Percentiles rank a stretch among this genome's conserved stretches.
phyloP scores from a whole-genome alignment of 1,284 basidiomycete species.

The Cutaneotrichosporon sp. region DNA sequence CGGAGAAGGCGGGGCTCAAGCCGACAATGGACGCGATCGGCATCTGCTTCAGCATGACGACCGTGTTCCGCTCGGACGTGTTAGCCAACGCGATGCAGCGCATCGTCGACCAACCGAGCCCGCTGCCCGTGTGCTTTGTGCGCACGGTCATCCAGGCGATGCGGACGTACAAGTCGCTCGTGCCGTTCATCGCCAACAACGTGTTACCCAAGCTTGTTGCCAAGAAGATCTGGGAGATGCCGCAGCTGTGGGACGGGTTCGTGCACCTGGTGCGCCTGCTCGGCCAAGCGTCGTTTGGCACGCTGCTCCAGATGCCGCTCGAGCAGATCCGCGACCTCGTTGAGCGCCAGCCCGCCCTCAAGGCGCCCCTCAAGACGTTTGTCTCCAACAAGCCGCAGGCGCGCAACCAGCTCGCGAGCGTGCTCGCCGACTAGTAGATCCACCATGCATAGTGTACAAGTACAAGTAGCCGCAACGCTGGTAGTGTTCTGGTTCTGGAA shows the following conservation, averaged over 20 bases:
- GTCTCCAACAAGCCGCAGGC: conserved; percentile 69
- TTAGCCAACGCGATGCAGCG: conserved; percentile 96
- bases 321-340: conserved; percentile 89
- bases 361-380: conserved; percentile 78
- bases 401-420: conserved; percentile 34
- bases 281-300: conserved; percentile 87
- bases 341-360: conserved; percentile 78
- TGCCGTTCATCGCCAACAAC: conserved; percentile 91
- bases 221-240: conserved; percentile 96
- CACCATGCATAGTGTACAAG: background rate
- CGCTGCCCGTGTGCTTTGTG: conserved; percentile 85
- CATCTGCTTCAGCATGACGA: conserved; percentile 98
- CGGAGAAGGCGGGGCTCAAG: conserved; percentile 87
- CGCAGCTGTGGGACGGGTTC: conserved; percentile 97
- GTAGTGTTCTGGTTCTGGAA: too few relatives aligned
- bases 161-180: conserved; percentile 89
- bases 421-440: background rate
- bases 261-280: conserved; percentile 90
- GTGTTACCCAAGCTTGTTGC: conserved; percentile 90
- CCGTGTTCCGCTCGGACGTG: conserved; percentile 94
- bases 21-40: conserved; percentile 69
- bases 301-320: conserved; percentile 86
- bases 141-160: conserved; percentile 98
- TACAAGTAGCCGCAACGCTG: too few relatives aligned
- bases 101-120: conserved; percentile 83